Evolutionary conservation across 768 basidiomycete species (phyloP).

Genomic region (Lactarius sp.): DNA sequence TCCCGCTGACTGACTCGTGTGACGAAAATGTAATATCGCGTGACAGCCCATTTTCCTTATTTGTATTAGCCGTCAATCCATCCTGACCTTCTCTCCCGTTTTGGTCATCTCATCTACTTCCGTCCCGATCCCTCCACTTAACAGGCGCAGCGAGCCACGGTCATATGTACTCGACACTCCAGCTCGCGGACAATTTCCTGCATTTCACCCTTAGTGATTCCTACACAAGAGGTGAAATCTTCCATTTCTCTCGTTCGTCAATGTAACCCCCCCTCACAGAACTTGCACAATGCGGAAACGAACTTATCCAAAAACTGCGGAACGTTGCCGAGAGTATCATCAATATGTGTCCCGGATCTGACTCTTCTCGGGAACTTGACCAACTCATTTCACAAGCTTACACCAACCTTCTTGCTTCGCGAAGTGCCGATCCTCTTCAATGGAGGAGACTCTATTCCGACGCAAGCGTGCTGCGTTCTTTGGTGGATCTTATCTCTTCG

Average conservation of each 20-base stretch:
- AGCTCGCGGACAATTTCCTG: conserved; percentile 15
- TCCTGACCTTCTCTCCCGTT: conserved; percentile 11
- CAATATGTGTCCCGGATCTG: neutral
- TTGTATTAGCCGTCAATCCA: conserved; percentile 24
- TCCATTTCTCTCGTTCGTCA: conserved; percentile 30
- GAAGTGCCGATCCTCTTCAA: conserved; percentile 33
- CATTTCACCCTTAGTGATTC: conserved; percentile 6
- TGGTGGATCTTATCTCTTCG: conserved; percentile 35
- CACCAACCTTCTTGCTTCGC: conserved; percentile 43
- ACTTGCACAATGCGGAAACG: conserved; percentile 31
- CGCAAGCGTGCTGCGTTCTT: conserved; percentile 53
- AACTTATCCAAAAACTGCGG: conserved; percentile 29
- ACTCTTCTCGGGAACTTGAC: conserved; percentile 32
- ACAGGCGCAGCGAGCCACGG: neutral
- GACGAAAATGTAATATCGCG: conserved; percentile 25
- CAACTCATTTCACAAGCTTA: conserved; percentile 46
- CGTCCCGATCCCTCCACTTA: neutral
- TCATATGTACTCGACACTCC: conserved; percentile 8
- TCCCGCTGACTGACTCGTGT: conserved; percentile 20
- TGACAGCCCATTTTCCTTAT: conserved; percentile 26
- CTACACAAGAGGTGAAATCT: conserved; percentile 25
- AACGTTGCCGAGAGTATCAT: conserved; percentile 8
- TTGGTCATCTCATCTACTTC: conserved; percentile 14
- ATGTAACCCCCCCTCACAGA: conserved; percentile 8
- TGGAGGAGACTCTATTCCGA: conserved; percentile 80